Percentiles rank a stretch among this genome's conserved stretches.
Evolutionary conservation across 2,329 filamentous ascomycete genomes (phyloP).

Genomic region (Alternaria viburni): DNA sequence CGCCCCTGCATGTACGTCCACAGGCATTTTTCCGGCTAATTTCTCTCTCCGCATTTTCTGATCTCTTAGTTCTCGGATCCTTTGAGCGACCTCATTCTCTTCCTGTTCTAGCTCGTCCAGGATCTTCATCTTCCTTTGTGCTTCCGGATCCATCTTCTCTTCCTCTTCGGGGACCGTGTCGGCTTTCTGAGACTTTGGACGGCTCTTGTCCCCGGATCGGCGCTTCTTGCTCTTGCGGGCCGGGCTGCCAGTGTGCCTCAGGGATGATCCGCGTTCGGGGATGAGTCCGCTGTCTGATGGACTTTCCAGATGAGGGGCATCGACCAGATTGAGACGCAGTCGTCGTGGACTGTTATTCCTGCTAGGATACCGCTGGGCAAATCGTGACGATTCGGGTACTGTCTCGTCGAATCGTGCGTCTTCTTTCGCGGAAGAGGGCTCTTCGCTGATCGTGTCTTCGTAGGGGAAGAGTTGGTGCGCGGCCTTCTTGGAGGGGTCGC

Average conservation of each 20-base stretch:
- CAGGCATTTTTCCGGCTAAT: slow-evolving; percentile 42
- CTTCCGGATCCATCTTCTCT: slow-evolving; percentile 30
- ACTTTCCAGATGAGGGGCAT: slow-evolving; percentile 30
- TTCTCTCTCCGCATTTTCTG: slow-evolving; percentile 62
- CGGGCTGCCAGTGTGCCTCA: slow-evolving; percentile 42
- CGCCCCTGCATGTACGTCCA: slow-evolving; percentile 49
- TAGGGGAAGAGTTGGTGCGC: slow-evolving; percentile 36
- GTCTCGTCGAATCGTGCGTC: slow-evolving; percentile 11
- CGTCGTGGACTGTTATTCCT: slow-evolving; percentile 41
- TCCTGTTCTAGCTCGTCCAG: slow-evolving; percentile 47
- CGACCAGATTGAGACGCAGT: slow-evolving; percentile 33
- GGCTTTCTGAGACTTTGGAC: slow-evolving; percentile 36
- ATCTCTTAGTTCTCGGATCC: slow-evolving; percentile 64
- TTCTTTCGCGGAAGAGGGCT: slow-evolving; percentile 30
- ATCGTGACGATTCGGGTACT: slow-evolving; percentile 34
- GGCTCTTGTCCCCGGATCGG: slow-evolving; percentile 29
- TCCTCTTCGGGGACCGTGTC: slow-evolving; percentile 36
- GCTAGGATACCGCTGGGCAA: slow-evolving; percentile 39
- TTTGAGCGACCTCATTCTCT: slow-evolving; percentile 63
- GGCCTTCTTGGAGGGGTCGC: slow-evolving; percentile 30
- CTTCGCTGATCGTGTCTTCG: slow-evolving; percentile 48
- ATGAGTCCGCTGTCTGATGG: slow-evolving; percentile 40
- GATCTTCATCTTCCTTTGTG: slow-evolving; percentile 34
- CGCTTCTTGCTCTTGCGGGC: slow-evolving; percentile 39
- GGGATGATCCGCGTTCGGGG: slow-evolving; percentile 42